A percentile compares a stretch with the other conserved stretches of the same genome.
Conservation (phyloP, 768 basidiomycete species). For the Leucosporidium scottii region DNA sequence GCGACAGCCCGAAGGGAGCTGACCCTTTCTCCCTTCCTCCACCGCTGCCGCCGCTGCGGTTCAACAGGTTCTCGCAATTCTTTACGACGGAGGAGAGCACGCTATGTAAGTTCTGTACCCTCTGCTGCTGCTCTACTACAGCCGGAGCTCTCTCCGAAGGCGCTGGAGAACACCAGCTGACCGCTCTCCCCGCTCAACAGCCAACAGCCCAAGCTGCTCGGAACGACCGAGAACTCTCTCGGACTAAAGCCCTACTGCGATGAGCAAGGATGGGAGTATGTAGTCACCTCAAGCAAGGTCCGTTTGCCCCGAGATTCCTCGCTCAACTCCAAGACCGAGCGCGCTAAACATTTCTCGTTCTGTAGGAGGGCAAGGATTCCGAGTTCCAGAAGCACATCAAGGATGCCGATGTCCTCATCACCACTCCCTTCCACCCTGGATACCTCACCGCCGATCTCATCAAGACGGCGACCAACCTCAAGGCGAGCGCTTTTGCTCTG, state of each 20-base stretch:
- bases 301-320: too few relatives aligned
- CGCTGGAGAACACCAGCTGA: too few relatives aligned
- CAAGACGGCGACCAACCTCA: conserved; percentile 72
- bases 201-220: conserved; percentile 66
- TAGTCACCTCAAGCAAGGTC: conserved; percentile 45
- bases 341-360: too few relatives aligned
- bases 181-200: too few relatives aligned
- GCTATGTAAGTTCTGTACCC: too few relatives aligned
- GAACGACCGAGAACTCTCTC: conserved; percentile 63
- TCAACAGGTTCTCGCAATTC: background rate
- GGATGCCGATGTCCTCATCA: conserved; percentile 34
- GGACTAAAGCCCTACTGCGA: conserved; percentile 27
- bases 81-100: background rate
- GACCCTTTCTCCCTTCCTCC: too few relatives aligned
- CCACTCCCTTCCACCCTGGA: conserved; percentile 39
- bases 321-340: too few relatives aligned
- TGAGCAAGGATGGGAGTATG: conserved; percentile 43
- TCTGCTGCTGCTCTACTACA: too few relatives aligned
- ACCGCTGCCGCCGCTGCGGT: too few relatives aligned
- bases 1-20: too few relatives aligned
- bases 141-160: too few relatives aligned
- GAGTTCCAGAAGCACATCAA: conserved; percentile 37
- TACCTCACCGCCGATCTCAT: conserved; percentile 36
- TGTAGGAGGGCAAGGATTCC: conserved; percentile 38
- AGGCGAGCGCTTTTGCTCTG: conserved; percentile 52